Percentiles rank a stretch among this genome's conserved stretches.
Conservation (phyloP, 208 protist species). For the Trypanosoma lewisi region DNA sequence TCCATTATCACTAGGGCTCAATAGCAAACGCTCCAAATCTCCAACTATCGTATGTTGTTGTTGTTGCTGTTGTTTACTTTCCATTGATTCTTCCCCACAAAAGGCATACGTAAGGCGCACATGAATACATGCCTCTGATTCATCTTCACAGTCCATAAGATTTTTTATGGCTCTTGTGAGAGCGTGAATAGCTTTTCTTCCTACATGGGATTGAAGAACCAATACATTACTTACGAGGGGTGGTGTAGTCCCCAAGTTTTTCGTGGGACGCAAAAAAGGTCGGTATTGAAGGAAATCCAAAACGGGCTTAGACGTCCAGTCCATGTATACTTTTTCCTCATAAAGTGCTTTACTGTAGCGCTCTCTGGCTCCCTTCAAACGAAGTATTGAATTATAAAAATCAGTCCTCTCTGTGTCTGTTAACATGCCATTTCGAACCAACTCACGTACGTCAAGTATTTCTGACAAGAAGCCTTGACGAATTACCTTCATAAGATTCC, state of each 20-base stretch:
- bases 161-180: conserved; percentile 1
- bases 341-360: conserved; percentile 21
- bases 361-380: conserved; percentile 23
- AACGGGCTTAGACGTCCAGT: conserved; percentile 17
- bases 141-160: conserved; percentile 15
- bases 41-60: conserved; percentile 8
- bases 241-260: background rate
- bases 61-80: too few relatives aligned
- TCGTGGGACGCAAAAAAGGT: conserved; percentile 14
- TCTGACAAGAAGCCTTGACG: conserved; percentile 25
- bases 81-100: conserved; percentile 9
- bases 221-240: conserved; percentile 19
- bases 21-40: conserved; percentile 22
- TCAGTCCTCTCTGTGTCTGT: conserved; percentile 27
- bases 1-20: background rate
- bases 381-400: conserved; percentile 53
- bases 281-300: conserved; percentile 23
- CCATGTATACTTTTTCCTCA: conserved; percentile 17
- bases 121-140: conserved; percentile 1
- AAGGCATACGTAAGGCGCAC: conserved; percentile 17
- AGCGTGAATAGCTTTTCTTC: conserved; percentile 3
- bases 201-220: conserved; percentile 1
- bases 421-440: conserved; percentile 32
- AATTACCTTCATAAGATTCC: background rate
- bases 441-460: conserved; percentile 22